Base-by-base conservation (phyloP, 345 rosid species). In the Hypericum perforatum region DNA sequence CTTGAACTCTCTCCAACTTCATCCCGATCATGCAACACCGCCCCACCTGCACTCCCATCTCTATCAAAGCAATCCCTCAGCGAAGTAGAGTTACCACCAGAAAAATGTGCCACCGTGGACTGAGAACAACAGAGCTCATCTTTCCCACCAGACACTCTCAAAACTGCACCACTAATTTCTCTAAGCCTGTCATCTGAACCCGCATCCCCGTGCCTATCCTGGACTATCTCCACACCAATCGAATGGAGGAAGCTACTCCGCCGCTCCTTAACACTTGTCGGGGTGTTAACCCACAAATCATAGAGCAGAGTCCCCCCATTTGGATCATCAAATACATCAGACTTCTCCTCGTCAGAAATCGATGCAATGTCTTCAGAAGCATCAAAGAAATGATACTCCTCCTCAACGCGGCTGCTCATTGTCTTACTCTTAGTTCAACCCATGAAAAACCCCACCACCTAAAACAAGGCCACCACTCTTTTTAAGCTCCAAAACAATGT, bases 271-370 rank as follows among this genome's bases (percentile, higher is more conserved):
- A 82, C 76, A 68, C 85, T 81, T 52, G 10, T 61, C 0, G 92
- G 97, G 54, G 78, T 78, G 41, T 51, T 63, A 61, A 65, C 64
- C 97, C 97, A 89, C 9, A 83, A 59, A 36, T 80, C 94, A 63
- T 70, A 82, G 40, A 51, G 64, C 45, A 70, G 72, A 69, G 63
- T 57, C 11, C 36, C 39, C 5, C 67, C 44, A 63, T 56, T 53
- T 47, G 47, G 41, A 63, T 55, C 50, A 43, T 38, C 41, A 45
- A 44, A 45, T 29, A 11, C 12, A 65, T 71, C 71, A 57, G 49
- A 70, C 65, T 6, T 45, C 43, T 53, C 32, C 2, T 22, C 55
- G 59, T 57, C 67, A 54, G 84, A 59, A 11, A 61, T 49, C 56
- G 73, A 59, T 11, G 77, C 62, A 56, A 78, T 67, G 43, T 84